Percentiles rank a stretch among this genome's conserved stretches.
These are phyloP conservation scores for Blastobotrys petasosporus DNA, from an alignment of 1,139 yeast species.

Conservation along the genomic window DNA sequence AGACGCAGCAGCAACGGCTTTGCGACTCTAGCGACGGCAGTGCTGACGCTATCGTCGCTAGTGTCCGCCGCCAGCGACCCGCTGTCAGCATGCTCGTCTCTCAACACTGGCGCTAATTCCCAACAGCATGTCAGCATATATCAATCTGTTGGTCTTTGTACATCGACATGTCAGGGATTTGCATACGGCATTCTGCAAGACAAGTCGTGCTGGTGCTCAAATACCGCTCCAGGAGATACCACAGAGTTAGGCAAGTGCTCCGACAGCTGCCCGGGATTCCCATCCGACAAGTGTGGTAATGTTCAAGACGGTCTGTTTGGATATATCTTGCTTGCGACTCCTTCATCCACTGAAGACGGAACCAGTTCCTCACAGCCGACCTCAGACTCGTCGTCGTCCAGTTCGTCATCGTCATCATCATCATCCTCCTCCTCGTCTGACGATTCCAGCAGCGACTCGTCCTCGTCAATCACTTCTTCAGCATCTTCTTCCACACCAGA, in stretches of 20 bases:
- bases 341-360: slow-evolving; percentile 31
- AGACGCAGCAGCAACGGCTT: background rate
- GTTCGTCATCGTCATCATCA: slow-evolving; percentile 14
- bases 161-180: slow-evolving; percentile 45
- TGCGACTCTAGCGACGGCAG: no score
- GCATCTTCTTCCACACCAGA: slow-evolving; percentile 8
- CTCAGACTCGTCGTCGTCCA: slow-evolving; percentile 4
- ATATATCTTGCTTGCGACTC: slow-evolving; percentile 38
- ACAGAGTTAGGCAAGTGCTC: slow-evolving; percentile 38
- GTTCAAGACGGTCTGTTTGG: slow-evolving; percentile 36
- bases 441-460: slow-evolving; percentile 12
- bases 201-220: slow-evolving; percentile 56
- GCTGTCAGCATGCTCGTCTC: slow-evolving; percentile 41
- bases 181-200: slow-evolving; percentile 52
- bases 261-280: slow-evolving; percentile 50
- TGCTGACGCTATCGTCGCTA: no score
- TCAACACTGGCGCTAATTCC: slow-evolving; percentile 38
- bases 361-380: slow-evolving; percentile 20
- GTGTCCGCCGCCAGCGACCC: slow-evolving; percentile 8
- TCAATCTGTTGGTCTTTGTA: slow-evolving; percentile 54
- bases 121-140: slow-evolving; percentile 30
- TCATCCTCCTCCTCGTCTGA: slow-evolving; percentile 11
- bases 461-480: slow-evolving; percentile 10
- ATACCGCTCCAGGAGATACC: slow-evolving; percentile 43
- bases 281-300: slow-evolving; percentile 43